These are phyloP conservation scores for Cyclotella cryptica DNA, from an alignment of 108 stramenopile species.

Conservation along the genomic window DNA sequence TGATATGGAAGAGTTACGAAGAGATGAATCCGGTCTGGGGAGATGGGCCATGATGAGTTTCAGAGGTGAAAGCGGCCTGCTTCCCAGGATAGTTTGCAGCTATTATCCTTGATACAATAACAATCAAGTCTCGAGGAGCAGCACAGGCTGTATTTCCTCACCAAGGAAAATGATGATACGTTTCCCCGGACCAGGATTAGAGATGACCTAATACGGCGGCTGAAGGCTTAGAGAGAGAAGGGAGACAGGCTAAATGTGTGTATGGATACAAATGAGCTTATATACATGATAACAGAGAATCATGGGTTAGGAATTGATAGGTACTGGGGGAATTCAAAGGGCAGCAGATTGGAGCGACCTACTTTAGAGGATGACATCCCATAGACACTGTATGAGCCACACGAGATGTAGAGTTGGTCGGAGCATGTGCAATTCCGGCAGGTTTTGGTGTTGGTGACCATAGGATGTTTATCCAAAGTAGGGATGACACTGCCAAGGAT, in stretches of 20 bases:
- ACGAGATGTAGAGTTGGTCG: background rate
- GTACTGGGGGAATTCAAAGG: slow-evolving; percentile 1
- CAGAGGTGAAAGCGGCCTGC: background rate
- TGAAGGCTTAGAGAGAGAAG: background rate
- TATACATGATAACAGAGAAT: background rate
- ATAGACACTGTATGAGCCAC: slow-evolving; percentile 12
- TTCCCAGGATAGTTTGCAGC: background rate
- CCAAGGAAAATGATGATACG: background rate
- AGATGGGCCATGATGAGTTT: slow-evolving; percentile 6
- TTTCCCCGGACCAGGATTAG: background rate
- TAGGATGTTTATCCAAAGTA: background rate
- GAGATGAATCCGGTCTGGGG: slow-evolving; percentile 9
- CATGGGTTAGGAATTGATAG: slow-evolving; percentile 10
- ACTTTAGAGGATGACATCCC: slow-evolving; percentile 7
- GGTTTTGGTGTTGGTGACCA: slow-evolving; percentile 29
- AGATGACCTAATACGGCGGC: background rate
- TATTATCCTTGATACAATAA: background rate
- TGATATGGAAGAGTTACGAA: background rate
- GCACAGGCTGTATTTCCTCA: background rate
- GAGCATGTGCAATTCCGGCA: slow-evolving; percentile 18
- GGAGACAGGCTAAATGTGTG: slow-evolving; percentile 16
- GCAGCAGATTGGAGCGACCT: slow-evolving; percentile 12
- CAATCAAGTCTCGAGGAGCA: background rate
- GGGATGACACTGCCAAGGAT: background rate
- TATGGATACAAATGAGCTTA: slow-evolving; percentile 22